A percentile compares a stretch with the other conserved stretches of the same genome.
Conservation (phyloP, 495 filamentous ascomycete species). For the Apiosordaria backusii region DNA sequence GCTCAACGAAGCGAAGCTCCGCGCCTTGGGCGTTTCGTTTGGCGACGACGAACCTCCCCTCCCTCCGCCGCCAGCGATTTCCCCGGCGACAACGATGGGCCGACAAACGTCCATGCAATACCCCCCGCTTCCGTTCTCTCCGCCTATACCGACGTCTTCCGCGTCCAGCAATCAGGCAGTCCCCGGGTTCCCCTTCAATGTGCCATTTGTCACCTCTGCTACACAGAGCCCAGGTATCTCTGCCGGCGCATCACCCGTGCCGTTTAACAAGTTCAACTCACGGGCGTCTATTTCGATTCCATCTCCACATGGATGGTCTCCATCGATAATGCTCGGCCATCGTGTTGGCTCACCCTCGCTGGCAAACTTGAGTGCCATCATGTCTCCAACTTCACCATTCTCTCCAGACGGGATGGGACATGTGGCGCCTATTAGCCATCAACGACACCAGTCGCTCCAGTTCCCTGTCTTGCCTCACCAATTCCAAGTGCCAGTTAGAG, state of each 20-base stretch:
- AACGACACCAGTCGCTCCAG: slow-evolving; percentile 58
- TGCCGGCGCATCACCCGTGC: slow-evolving; percentile 51
- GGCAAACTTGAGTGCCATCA: slow-evolving; percentile 44
- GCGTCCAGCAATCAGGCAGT: slow-evolving; percentile 58
- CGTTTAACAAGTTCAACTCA: slow-evolving; percentile 53
- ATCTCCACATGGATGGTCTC: slow-evolving; percentile 52
- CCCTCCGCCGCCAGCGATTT: slow-evolving; percentile 50
- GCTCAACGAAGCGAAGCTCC: slow-evolving; percentile 83
- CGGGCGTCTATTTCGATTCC: slow-evolving; percentile 53
- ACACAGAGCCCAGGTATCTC: slow-evolving; percentile 57
- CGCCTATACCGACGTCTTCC: slow-evolving; percentile 63
- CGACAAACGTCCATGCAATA: slow-evolving; percentile 61
- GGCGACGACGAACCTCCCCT: slow-evolving; percentile 65
- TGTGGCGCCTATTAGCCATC: slow-evolving; percentile 44
- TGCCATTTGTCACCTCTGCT: slow-evolving; percentile 52
- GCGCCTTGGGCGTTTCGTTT: slow-evolving; percentile 79
- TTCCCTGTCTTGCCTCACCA: slow-evolving; percentile 53
- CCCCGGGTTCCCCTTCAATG: slow-evolving; percentile 58
- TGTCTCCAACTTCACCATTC: slow-evolving; percentile 52
- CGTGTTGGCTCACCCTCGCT: slow-evolving; percentile 58
- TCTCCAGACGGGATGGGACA: slow-evolving; percentile 43
- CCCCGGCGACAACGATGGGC: slow-evolving; percentile 51
- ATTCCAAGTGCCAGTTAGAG: slow-evolving; percentile 49
- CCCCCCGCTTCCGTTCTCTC: slow-evolving; percentile 66
- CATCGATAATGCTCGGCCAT: slow-evolving; percentile 50